Conservation (phyloP, 768 basidiomycete species). For the Tubosaeta sp. region DNA sequence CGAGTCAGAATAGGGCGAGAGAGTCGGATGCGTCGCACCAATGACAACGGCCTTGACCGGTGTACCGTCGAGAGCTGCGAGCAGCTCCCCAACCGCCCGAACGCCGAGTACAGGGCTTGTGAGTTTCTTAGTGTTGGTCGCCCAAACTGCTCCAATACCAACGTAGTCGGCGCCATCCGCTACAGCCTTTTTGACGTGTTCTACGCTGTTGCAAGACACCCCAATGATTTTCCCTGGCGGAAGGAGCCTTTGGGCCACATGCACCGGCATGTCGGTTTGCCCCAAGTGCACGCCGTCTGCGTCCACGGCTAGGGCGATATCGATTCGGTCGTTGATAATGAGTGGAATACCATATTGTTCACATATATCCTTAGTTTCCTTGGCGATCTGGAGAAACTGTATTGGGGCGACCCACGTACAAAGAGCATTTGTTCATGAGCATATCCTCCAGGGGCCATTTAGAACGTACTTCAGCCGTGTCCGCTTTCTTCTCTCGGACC, state of each 20-base stretch:
- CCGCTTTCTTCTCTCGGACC: slow-evolving; percentile 78
- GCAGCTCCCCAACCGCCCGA: slow-evolving; percentile 62
- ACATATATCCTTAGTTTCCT: slow-evolving; percentile 65
- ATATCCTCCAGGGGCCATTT: not conserved
- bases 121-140: slow-evolving; percentile 75
- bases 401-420: not conserved
- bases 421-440: not conserved
- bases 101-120: slow-evolving; percentile 64
- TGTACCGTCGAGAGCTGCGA: slow-evolving; percentile 61
- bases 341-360: slow-evolving; percentile 75
- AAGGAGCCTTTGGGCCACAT: slow-evolving; percentile 61
- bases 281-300: slow-evolving; percentile 86
- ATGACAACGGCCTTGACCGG: slow-evolving; percentile 76
- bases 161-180: slow-evolving; percentile 75
- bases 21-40: slow-evolving; percentile 44
- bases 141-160: slow-evolving; percentile 83
- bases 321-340: slow-evolving; percentile 84
- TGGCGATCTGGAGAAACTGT: slow-evolving; percentile 77
- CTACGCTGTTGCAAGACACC: slow-evolving; percentile 66
- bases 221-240: slow-evolving; percentile 73
- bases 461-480: slow-evolving; percentile 68
- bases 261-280: slow-evolving; percentile 78
- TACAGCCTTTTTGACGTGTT: slow-evolving; percentile 61
- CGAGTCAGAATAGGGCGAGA: not conserved
- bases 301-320: slow-evolving; percentile 75